Base-by-base conservation (phyloP, 345 rosid species). In the thale cress (Arabidopsis thaliana) region DNA sequence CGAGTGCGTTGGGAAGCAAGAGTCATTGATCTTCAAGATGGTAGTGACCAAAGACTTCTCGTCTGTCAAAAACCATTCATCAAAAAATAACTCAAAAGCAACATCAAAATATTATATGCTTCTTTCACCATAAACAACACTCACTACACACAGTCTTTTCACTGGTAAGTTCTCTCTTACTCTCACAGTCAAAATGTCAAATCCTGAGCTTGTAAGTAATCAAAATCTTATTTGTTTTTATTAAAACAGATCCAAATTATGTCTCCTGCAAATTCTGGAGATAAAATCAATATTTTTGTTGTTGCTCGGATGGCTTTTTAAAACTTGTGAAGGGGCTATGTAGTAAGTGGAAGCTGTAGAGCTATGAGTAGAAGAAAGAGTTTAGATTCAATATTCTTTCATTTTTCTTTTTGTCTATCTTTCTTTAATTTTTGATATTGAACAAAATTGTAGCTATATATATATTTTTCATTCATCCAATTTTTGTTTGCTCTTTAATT, bases 1-100 rank as follows among this genome's bases (percentile, higher is more conserved):
- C 87, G 89, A 72, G 82, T 93, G 14, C 88, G 89, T n/a, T 95
- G 98, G 99, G 98, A 95, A 88, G 98, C 98, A 76, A 83, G 99
- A 74, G 93, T 93, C 78, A 91, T 93, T 13, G 97, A 89, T 85
- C 87, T 89, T 71, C 97, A 95, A 77, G 94, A 90, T 71, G 99
- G 98, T 69, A 89, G 91, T 58, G 98, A 95, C 79, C 93, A 95
- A 80, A 86, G 98, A 53, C 88, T 93, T 63, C 98, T 95, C 42
- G 97, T 95, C 79, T 93, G 98, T 83, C 96, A 93, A 78, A 93
- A 93, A 75, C 99, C 91, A 14, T 93, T 93, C 66, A 73, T 90
- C 76, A 89, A 71, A 76, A 95, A 90, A 75, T 95, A 83, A 90
- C 75, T 64, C 23, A 59, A 53, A 50, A 22, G 30, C 52, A 38